These are phyloP conservation scores for Lepraria neglecta DNA, from an alignment of 495 filamentous ascomycete species.

Conservation along the genomic window DNA sequence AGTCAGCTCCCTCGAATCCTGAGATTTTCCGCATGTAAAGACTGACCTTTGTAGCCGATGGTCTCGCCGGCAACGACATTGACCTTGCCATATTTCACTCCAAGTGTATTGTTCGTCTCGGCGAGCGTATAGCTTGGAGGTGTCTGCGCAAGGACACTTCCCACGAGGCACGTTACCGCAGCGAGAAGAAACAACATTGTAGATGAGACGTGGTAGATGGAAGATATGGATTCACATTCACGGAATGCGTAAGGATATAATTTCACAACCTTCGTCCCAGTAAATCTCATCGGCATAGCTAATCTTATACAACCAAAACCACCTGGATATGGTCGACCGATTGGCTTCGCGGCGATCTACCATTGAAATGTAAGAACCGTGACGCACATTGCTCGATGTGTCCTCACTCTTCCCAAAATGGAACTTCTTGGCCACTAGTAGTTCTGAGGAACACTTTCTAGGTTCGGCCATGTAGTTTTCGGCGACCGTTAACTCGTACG, in stretches of 20 bases:
- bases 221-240: not conserved
- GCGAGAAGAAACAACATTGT: slow-evolving; percentile 11
- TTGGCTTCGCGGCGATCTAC: not conserved
- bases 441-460: not conserved
- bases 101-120: slow-evolving; percentile 14
- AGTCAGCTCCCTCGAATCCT: not conserved
- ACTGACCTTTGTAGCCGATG: slow-evolving; percentile 7
- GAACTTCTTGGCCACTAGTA: not conserved
- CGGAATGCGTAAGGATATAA: not conserved
- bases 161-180: slow-evolving; percentile 10
- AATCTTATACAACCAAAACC: not conserved
- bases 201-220: too few species aligned
- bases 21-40: not conserved
- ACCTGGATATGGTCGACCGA: not conserved
- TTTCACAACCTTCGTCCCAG: not conserved
- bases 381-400: too few species aligned
- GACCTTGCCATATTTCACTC: slow-evolving; percentile 9
- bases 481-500: not conserved
- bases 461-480: slow-evolving; percentile 14
- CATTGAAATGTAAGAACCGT: not conserved
- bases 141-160: slow-evolving; percentile 6
- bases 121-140: slow-evolving; percentile 11
- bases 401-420: not conserved
- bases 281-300: not conserved
- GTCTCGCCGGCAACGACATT: slow-evolving; percentile 9